phyloP scores from a whole-genome alignment of 2,329 filamentous ascomycete species.

The Phoma herbarum region DNA sequence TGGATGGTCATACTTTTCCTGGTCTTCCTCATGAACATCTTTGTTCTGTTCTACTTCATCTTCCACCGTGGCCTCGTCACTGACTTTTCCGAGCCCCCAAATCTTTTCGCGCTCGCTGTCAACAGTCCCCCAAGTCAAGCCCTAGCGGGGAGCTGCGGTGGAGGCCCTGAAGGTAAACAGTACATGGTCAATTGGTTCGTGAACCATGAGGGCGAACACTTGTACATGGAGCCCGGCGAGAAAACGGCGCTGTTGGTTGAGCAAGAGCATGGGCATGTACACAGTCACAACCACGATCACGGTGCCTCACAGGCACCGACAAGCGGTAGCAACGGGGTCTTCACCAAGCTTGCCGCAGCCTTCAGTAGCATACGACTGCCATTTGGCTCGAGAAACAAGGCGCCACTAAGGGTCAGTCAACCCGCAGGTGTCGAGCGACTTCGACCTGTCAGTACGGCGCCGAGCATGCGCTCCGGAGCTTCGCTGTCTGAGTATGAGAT shows the following conservation, averaged over 20 bases:
- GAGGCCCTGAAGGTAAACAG: conserved; percentile 62
- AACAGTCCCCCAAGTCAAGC: conserved; percentile 66
- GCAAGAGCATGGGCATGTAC: conserved; percentile 19
- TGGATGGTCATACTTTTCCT: conserved; percentile 73
- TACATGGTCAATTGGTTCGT: conserved; percentile 58
- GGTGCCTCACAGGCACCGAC: not conserved
- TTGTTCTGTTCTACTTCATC: conserved; percentile 71
- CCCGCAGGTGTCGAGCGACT: conserved; percentile 22
- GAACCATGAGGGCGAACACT: conserved; percentile 60
- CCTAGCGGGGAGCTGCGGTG: conserved; percentile 65
- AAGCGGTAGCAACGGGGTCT: conserved; percentile 6
- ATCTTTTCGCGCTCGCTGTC: conserved; percentile 75
- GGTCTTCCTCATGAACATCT: conserved; percentile 72
- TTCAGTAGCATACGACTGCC: conserved; percentile 10
- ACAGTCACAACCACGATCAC: conserved; percentile 10
- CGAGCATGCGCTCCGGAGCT: conserved; percentile 18
- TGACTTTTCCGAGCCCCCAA: conserved; percentile 80
- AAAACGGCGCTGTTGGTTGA: conserved; percentile 34
- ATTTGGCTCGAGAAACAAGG: not conserved
- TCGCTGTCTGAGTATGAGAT: conserved; percentile 39
- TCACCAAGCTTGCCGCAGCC: conserved; percentile 6
- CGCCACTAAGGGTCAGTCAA: conserved; percentile 19
- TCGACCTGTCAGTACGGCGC: conserved; percentile 33
- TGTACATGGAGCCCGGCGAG: conserved; percentile 60
- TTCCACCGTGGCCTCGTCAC: conserved; percentile 71